A percentile compares a stretch with the other conserved stretches of the same genome.
Conservation (phyloP, 305 asterid species). For the Solanum aculeatissimum region DNA sequence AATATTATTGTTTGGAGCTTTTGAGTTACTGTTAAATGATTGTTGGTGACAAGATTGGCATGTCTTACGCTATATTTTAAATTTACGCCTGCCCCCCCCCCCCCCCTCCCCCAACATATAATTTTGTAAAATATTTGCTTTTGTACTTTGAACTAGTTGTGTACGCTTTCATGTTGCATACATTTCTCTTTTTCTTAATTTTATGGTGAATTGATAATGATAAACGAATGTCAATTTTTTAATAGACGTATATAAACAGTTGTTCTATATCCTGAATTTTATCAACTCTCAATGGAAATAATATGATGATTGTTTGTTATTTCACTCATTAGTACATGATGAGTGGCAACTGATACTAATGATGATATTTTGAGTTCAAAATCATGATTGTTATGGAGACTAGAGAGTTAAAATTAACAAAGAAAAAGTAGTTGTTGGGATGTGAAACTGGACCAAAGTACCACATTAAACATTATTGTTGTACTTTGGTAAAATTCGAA, state of each 20-base stretch:
- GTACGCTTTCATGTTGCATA: neutral
- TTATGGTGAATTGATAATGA: neutral
- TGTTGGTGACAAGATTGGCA: neutral
- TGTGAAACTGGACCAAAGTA: neutral
- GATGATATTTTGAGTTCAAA: neutral
- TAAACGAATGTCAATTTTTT: no score
- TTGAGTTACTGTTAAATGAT: neutral
- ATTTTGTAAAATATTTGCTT: neutral
- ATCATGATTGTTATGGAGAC: neutral
- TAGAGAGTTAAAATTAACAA: neutral
- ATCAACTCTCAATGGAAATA: neutral
- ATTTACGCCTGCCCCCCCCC: no score
- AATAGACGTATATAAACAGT: neutral
- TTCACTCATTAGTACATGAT: neutral
- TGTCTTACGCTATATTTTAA: neutral
- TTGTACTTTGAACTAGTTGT: neutral
- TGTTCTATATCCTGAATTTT: neutral
- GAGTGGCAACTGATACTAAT: neutral
- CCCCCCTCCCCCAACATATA: neutral
- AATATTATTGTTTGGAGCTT: neutral
- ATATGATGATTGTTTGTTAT: neutral
- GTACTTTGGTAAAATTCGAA: constrained; percentile 12
- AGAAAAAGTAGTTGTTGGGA: neutral
- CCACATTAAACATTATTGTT: constrained; percentile 7
- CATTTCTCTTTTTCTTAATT: neutral